phyloP scores from a whole-genome alignment of 768 basidiomycete species.

The Macrolepiota albuminosa region DNA sequence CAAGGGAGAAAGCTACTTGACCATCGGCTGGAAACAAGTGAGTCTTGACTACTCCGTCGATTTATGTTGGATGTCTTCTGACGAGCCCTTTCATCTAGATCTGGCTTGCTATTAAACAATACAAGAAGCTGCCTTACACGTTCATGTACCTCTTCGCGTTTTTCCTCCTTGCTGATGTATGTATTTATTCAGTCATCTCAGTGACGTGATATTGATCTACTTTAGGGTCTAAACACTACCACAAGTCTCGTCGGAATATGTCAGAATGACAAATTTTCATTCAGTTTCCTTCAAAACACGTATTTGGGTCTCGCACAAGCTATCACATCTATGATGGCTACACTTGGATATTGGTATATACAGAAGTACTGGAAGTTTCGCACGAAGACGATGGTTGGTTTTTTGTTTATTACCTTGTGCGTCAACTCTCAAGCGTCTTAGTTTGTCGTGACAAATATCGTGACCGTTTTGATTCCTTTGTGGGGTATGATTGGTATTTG shows the following conservation, averaged over 20 bases:
- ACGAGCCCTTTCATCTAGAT: slow-evolving; percentile 41
- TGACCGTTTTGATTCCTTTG: slow-evolving; percentile 72
- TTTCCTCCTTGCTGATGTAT: slow-evolving; percentile 75
- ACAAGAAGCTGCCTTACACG: slow-evolving; percentile 74
- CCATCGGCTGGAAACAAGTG: slow-evolving; percentile 85
- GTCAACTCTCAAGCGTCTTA: slow-evolving; percentile 19
- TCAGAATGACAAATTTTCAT: slow-evolving; percentile 76
- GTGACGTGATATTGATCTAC: neutral
- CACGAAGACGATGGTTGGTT: slow-evolving; percentile 73
- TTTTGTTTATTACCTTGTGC: neutral
- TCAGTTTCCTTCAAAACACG: slow-evolving; percentile 79
- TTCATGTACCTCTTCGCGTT: slow-evolving; percentile 75
- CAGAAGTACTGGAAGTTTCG: slow-evolving; percentile 74
- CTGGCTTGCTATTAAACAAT: slow-evolving; percentile 71
- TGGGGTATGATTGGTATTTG: slow-evolving; percentile 89
- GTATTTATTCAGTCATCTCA: slow-evolving; percentile 16
- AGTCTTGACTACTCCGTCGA: slow-evolving; percentile 3
- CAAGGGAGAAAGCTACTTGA: slow-evolving; percentile 69
- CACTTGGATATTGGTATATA: slow-evolving; percentile 79
- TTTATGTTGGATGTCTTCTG: neutral
- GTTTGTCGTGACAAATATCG: slow-evolving; percentile 75
- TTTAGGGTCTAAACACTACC: slow-evolving; percentile 75
- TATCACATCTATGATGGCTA: slow-evolving; percentile 66
- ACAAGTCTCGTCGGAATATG: slow-evolving; percentile 71
- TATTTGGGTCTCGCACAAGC: slow-evolving; percentile 76